Conservation (phyloP, 2,329 filamentous ascomycete genomes). For the Clarireedia monteithiana region DNA sequence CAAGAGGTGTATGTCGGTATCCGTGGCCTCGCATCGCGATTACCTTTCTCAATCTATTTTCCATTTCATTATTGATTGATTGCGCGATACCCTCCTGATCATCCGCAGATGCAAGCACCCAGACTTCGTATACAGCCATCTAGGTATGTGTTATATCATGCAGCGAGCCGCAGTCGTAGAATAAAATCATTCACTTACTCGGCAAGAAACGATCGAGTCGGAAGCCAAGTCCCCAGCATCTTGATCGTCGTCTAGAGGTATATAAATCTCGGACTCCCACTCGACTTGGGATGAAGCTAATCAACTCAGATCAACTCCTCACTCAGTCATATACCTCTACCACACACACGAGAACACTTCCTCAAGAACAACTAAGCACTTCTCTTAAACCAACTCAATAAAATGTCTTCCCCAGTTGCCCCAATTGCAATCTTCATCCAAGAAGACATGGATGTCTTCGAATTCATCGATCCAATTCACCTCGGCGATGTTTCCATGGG, state of each 20-base stretch:
- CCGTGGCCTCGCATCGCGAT: neutral
- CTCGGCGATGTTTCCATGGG: conserved; percentile 1
- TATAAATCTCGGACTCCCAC: conserved; percentile 4
- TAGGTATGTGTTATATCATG: neutral
- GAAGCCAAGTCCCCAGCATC: neutral
- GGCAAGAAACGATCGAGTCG: neutral
- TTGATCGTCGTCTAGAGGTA: neutral
- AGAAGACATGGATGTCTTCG: conserved; percentile 2
- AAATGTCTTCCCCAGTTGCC: conserved; percentile 1
- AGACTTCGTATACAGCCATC: neutral
- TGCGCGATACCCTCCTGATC: neutral
- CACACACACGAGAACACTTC: neutral
- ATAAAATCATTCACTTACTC: neutral
- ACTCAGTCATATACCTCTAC: neutral
- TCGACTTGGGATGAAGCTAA: neutral
- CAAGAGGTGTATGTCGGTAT: neutral
- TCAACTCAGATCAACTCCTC: neutral
- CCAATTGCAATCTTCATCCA: neutral
- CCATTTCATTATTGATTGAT: neutral
- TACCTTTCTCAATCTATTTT: neutral
- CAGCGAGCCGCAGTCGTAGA: neutral
- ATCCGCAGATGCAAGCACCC: conserved; percentile 2
- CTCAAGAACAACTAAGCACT: neutral
- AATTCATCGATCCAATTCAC: neutral
- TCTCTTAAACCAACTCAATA: neutral